Conservation (phyloP, 164 flowering plant species). For the Piper longum region DNA sequence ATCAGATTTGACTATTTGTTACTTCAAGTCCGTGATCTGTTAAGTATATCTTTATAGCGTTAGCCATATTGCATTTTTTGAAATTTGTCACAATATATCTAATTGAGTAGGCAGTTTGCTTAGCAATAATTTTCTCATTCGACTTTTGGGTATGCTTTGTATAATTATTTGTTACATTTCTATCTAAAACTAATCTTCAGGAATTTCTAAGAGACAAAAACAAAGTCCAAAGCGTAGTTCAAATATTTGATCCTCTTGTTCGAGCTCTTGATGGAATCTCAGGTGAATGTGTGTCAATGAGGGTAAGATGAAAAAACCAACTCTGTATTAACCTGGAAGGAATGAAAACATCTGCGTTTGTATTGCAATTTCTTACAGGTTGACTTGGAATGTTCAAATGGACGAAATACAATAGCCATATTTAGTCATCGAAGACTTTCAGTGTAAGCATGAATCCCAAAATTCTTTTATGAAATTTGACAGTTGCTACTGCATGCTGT, state of each 20-base stretch:
- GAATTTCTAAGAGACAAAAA: conserved; percentile 66
- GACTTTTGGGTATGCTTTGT: background rate
- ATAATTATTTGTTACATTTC: background rate
- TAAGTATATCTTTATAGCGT: too few species aligned
- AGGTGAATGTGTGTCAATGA: conserved; percentile 91
- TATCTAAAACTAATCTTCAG: conserved; percentile 20
- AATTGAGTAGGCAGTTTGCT: background rate
- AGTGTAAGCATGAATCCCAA: conserved; percentile 28
- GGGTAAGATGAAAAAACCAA: conserved; percentile 35
- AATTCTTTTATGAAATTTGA: background rate
- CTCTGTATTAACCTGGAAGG: background rate
- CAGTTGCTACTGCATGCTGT: background rate
- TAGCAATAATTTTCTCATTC: background rate
- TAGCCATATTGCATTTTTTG: too few species aligned
- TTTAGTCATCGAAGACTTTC: conserved; percentile 75
- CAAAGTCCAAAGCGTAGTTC: conserved; percentile 66
- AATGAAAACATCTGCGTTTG: background rate
- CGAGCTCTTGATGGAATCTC: conserved; percentile 69
- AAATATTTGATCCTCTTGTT: conserved; percentile 67
- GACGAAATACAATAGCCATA: conserved; percentile 44
- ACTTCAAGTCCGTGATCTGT: too few species aligned
- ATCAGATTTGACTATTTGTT: too few species aligned
- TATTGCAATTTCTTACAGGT: conserved; percentile 28
- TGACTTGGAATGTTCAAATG: conserved; percentile 82
- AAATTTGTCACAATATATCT: background rate